A percentile compares a stretch with the other conserved stretches of the same genome.
These are phyloP conservation scores for Chrysosphaeria jannelii DNA, from an alignment of 2,329 filamentous ascomycete genomes.

Conservation along the genomic window DNA sequence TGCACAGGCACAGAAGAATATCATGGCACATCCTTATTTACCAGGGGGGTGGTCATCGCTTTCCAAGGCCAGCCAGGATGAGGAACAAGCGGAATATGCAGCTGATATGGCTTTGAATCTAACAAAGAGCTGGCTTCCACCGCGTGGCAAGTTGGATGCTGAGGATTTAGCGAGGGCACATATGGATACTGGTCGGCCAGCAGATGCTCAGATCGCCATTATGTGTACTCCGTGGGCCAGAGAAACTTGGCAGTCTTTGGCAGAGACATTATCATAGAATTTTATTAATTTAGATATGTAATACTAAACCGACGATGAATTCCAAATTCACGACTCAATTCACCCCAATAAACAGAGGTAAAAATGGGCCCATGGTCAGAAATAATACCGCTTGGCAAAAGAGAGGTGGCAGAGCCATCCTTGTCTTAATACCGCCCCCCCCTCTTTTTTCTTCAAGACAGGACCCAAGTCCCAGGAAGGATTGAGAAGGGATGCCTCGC, in stretches of 20 bases:
- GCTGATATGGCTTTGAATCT: constrained; percentile 59
- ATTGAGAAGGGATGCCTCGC: too few species aligned
- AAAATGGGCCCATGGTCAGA: too few species aligned
- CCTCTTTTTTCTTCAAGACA: too few species aligned
- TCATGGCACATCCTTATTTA: constrained; percentile 55
- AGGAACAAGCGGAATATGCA: constrained; percentile 15
- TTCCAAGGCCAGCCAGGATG: constrained; percentile 13
- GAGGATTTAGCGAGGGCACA: constrained; percentile 42
- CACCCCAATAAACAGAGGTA: too few species aligned
- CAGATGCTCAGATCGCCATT: constrained; percentile 48
- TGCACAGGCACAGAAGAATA: constrained; percentile 35
- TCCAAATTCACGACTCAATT: too few species aligned
- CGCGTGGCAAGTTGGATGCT: constrained; percentile 34
- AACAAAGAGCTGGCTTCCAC: constrained; percentile 45
- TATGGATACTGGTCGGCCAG: constrained; percentile 37
- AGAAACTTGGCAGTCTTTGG: constrained; percentile 31
- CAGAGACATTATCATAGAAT: constrained; percentile 8
- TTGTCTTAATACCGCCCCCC: too few species aligned
- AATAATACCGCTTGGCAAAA: too few species aligned
- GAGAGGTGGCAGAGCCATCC: too few species aligned
- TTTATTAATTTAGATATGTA: background rate
- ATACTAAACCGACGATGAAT: too few species aligned
- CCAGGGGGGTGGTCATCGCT: constrained; percentile 59
- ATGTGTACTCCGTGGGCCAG: constrained; percentile 55
- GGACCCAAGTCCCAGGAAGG: too few species aligned